These are phyloP conservation scores for Mycosphaerella sp. DNA, from an alignment of 2,329 filamentous ascomycete species.

Conservation along the genomic window DNA sequence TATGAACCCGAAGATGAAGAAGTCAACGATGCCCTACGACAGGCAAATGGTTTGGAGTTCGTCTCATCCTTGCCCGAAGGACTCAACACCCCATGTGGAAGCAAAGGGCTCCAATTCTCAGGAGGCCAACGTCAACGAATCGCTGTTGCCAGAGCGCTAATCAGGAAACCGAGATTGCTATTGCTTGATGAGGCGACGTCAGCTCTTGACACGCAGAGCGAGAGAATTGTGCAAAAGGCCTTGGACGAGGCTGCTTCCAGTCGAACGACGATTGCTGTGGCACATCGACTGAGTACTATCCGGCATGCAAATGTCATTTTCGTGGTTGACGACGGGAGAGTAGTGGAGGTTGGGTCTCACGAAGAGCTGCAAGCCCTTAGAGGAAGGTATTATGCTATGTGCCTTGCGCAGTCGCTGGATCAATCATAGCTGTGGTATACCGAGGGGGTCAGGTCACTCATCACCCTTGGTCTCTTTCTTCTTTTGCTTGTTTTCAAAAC, in stretches of 20 bases:
- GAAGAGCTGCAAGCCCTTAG: slow-evolving; percentile 35
- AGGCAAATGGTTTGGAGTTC: slow-evolving; percentile 51
- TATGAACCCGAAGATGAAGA: slow-evolving; percentile 37
- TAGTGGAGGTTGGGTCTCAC: slow-evolving; percentile 38
- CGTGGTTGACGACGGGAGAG: slow-evolving; percentile 36
- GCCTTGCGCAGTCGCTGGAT: slow-evolving; percentile 40
- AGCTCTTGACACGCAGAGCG: slow-evolving; percentile 59
- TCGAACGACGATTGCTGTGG: slow-evolving; percentile 40
- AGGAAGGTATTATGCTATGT: slow-evolving; percentile 43
- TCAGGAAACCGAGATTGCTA: slow-evolving; percentile 48
- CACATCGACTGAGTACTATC: slow-evolving; percentile 39
- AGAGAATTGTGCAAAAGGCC: slow-evolving; percentile 61
- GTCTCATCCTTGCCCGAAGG: slow-evolving; percentile 49
- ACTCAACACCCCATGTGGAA: slow-evolving; percentile 45
- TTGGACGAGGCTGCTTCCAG: slow-evolving; percentile 50
- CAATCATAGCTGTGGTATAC: slow-evolving; percentile 18
- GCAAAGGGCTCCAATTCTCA: slow-evolving; percentile 45
- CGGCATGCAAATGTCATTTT: slow-evolving; percentile 38
- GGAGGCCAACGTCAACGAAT: slow-evolving; percentile 54
- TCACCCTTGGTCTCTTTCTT: no score
- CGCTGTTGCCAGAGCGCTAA: slow-evolving; percentile 50
- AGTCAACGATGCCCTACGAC: slow-evolving; percentile 44
- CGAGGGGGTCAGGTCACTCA: no score
- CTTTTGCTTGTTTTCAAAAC: no score
- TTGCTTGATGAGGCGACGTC: slow-evolving; percentile 56